Conservation (phyloP, 2,329 filamentous ascomycete genomes). For the Ceratocystis albifundus region DNA sequence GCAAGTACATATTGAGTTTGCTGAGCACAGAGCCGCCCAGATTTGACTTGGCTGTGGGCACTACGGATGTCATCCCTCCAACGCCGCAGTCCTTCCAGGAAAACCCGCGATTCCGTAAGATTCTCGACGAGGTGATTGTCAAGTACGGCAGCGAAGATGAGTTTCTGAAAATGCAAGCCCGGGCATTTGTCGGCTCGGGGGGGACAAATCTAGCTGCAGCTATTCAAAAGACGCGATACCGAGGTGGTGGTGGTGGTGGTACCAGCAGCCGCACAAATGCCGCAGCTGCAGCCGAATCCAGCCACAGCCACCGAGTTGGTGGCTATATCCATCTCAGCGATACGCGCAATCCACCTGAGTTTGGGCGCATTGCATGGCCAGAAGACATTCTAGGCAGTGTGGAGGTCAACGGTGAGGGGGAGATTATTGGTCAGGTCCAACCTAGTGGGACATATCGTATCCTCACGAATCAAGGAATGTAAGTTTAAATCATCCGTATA, state of each 20-base stretch:
- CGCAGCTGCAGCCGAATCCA: constrained; percentile 40
- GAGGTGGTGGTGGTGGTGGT: no score
- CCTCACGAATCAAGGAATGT: constrained; percentile 56
- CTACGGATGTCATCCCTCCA: constrained; percentile 46
- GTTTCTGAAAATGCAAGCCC: constrained; percentile 44
- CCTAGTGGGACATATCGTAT: constrained; percentile 52
- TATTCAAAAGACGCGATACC: constrained; percentile 15
- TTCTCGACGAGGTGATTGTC: constrained; percentile 46
- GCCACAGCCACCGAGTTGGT: constrained; percentile 49
- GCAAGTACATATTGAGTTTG: constrained; percentile 46
- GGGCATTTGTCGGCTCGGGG: constrained; percentile 48
- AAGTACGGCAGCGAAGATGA: constrained; percentile 47
- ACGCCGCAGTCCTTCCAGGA: constrained; percentile 48
- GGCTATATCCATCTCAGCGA: constrained; percentile 57
- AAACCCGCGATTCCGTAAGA: constrained; percentile 47
- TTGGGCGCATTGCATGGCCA: constrained; percentile 55
- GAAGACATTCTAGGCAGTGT: constrained; percentile 60
- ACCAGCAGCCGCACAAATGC: not conserved
- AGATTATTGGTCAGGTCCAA: constrained; percentile 47
- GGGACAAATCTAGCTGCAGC: constrained; percentile 30
- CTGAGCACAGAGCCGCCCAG: constrained; percentile 48
- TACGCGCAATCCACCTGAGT: constrained; percentile 51
- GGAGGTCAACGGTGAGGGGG: constrained; percentile 47
- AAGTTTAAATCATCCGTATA: constrained; percentile 33
- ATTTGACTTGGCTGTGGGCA: constrained; percentile 46